Percentiles rank a stretch among this genome's conserved stretches.
phyloP scores from a whole-genome alignment of 2,329 filamentous ascomycete species.

The Xylaria sp. region DNA sequence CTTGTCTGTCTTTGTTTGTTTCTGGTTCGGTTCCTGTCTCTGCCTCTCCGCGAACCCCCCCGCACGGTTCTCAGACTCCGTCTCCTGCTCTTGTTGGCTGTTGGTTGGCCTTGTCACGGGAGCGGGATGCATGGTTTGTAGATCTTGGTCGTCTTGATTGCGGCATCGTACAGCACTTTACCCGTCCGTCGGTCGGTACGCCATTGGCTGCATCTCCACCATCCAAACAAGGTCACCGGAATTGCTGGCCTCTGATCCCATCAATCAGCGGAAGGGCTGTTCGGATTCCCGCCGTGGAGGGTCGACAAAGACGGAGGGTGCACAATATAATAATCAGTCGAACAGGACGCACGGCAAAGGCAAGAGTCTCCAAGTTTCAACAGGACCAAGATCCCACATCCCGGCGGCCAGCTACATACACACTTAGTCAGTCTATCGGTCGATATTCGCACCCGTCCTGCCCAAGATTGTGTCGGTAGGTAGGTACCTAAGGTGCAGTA shows the following conservation, averaged over 20 bases:
- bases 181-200: slow-evolving; percentile 12
- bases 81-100: slow-evolving; percentile 21
- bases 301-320: slow-evolving; percentile 1
- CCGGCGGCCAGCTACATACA: neutral
- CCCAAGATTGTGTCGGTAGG: neutral
- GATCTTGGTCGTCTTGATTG: slow-evolving; percentile 17
- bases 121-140: slow-evolving; percentile 30
- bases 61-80: slow-evolving; percentile 28
- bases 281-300: slow-evolving; percentile 9
- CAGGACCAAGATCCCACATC: neutral
- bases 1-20: neutral
- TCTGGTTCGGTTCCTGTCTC: neutral
- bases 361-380: neutral
- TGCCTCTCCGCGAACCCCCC: slow-evolving; percentile 5
- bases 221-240: slow-evolving; percentile 23
- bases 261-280: slow-evolving; percentile 22
- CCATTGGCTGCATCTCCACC: slow-evolving; percentile 28
- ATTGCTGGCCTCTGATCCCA: slow-evolving; percentile 11
- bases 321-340: slow-evolving; percentile 23
- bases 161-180: slow-evolving; percentile 32
- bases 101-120: slow-evolving; percentile 8
- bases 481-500: too few species aligned
- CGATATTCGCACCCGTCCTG: neutral
- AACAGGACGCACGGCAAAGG: neutral
- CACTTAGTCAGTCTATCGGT: neutral